Percentiles rank a stretch among this genome's conserved stretches.
Evolutionary conservation across 352 stramenopile species (phyloP).

Genomic region (Phytophthora agathidicida): DNA sequence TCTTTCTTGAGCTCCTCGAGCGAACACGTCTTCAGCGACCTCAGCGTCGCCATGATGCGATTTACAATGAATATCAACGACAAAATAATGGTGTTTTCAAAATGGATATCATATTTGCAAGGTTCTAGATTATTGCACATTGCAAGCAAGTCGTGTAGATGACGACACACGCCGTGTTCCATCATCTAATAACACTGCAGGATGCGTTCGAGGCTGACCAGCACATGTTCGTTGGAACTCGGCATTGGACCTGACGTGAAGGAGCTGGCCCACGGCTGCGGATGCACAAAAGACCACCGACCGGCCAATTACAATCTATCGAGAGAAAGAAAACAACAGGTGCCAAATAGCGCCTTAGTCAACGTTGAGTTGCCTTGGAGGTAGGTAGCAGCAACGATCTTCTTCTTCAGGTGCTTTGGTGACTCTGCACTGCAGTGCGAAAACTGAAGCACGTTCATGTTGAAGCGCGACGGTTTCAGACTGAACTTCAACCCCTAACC

Average conservation of each 20-base stretch:
- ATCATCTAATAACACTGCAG: too few relatives aligned
- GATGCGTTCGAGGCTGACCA: not conserved
- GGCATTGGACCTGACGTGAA: constrained; percentile 1
- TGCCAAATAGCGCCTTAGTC: constrained; percentile 1
- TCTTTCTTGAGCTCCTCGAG: constrained; percentile 89
- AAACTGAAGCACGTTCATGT: constrained; percentile 20
- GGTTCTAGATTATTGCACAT: too few relatives aligned
- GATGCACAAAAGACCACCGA: too few relatives aligned
- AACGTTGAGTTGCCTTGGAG: not conserved
- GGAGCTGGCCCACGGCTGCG: not conserved
- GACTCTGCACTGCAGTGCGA: constrained; percentile 4
- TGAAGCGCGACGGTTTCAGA: constrained; percentile 16
- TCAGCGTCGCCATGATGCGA: constrained; percentile 15
- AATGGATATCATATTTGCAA: too few relatives aligned
- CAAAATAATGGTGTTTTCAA: too few relatives aligned
- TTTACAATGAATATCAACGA: too few relatives aligned
- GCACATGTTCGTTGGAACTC: constrained; percentile 3
- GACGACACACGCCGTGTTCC: too few relatives aligned
- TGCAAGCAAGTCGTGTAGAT: too few relatives aligned
- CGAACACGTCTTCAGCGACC: constrained; percentile 57
- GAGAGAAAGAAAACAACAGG: too few relatives aligned
- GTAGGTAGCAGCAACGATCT: not conserved
- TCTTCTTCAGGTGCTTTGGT: too few relatives aligned
- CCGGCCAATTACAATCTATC: too few relatives aligned
- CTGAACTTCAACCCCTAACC: constrained; percentile 34